A percentile compares a stretch with the other conserved stretches of the same genome.
Conservation (phyloP, 768 basidiomycete genomes). For the Lentinus brumalis region DNA sequence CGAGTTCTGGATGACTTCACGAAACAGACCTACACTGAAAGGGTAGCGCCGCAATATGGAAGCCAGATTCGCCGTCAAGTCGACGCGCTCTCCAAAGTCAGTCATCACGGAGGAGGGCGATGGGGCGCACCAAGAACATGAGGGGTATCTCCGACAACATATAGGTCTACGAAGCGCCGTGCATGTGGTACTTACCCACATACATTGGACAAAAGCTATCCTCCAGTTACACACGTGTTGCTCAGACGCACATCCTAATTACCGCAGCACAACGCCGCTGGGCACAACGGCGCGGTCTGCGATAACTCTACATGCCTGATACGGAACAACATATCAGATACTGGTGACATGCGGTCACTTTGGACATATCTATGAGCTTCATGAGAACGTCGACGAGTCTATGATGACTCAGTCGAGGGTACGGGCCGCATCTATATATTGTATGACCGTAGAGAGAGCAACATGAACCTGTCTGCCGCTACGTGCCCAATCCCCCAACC, state of each 20-base stretch:
- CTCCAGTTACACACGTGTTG: no score
- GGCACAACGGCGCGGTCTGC: no score
- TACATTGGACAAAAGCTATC: no score
- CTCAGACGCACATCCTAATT: no score
- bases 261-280: no score
- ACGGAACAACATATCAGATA: no score
- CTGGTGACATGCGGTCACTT: no score
- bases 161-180: background rate
- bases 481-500: background rate
- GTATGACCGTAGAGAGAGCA: conserved; percentile 2
- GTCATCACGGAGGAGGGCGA: background rate
- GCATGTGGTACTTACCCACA: background rate
- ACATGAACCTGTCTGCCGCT: no score
- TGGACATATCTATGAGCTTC: no score
- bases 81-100: conserved; percentile 10
- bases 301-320: no score
- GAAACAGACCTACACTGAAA: conserved; percentile 44
- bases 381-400: no score
- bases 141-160: background rate
- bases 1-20: conserved; percentile 51
- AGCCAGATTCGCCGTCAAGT: conserved; percentile 14
- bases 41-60: conserved; percentile 46
- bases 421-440: conserved; percentile 12
- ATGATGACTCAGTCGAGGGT: no score
- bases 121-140: background rate